Base-by-base conservation (phyloP, 1,284 basidiomycete species). In the Trametes hirsuta region DNA sequence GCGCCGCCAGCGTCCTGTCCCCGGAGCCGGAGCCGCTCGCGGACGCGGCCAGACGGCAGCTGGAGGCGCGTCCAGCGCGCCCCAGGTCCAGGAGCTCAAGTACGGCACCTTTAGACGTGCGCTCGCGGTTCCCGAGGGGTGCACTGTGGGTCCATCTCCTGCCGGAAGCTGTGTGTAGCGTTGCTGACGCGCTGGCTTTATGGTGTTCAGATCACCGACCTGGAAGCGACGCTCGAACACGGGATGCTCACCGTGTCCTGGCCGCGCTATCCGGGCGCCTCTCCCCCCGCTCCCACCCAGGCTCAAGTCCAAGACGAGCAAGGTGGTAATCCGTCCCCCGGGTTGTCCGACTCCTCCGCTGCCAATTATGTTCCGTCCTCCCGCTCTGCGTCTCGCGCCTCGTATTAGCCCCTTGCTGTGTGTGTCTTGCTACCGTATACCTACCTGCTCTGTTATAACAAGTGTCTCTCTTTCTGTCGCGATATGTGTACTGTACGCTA, bases 21-120 rank as follows among this genome's bases (percentile, higher is more conserved):
- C 37, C 57, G 14, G 47, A 30, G 18, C 34, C 9, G 10, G 37
- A 22, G 36, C 8, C 30, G 30, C 30, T 30, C 30, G 30, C 30
- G 55, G 21, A 22, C 53, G 50, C 60, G 41, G 25, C 15, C 50
- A 54, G 15, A 14, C 46, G 15, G 36, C 53, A 34, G 39, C 44
- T 39, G 45, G 41, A 39, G 22, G 40, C 24, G 18, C 24, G 22
- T 44, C 60, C 14, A 52, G 53, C 47, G n/a, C 46, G 4, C 67
- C 67, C 61, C 73, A 75, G 6, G 63, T 77, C n/a, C 74, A 76
- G 10, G 84, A 86, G 66, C 68, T 86, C 51, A 79, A 82, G 53
- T 85, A 82, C 61, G 84, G 84, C 8, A 70, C 71, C 37, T 85
- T 85, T 65, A 75, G 75, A 34, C 78, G 84, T 37, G 72, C 71